Percentiles rank a stretch among this genome's conserved stretches.
Evolutionary conservation across 2,329 filamentous ascomycete genomes (phyloP).

Genomic region (Fusarium globosum): DNA sequence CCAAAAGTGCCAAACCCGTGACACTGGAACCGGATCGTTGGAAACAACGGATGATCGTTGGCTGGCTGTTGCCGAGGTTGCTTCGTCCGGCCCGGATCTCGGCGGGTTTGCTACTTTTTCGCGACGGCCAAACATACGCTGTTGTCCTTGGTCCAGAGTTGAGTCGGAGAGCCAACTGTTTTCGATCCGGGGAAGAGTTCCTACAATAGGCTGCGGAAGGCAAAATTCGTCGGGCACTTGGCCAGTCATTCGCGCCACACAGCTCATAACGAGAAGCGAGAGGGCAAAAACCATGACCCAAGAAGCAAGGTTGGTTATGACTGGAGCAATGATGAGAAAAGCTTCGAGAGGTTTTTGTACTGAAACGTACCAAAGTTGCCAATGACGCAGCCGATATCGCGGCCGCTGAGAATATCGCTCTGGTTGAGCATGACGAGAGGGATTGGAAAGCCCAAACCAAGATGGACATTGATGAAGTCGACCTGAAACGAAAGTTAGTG

Average conservation of each 20-base stretch:
- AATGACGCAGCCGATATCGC: conserved; percentile 56
- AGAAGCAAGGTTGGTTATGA: conserved; percentile 50
- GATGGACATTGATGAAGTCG: conserved; percentile 62
- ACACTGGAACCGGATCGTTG: neutral
- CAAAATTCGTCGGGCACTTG: conserved; percentile 17
- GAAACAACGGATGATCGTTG: conserved; percentile 18
- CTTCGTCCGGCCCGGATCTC: neutral
- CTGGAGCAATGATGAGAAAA: conserved; percentile 41
- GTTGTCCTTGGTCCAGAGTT: conserved; percentile 17
- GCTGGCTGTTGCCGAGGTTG: neutral
- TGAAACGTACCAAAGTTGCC: conserved; percentile 56
- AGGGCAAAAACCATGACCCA: conserved; percentile 50
- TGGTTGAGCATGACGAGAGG: conserved; percentile 60
- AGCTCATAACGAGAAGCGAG: conserved; percentile 36
- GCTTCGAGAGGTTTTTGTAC: fast-evolving
- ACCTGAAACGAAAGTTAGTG: conserved; percentile 50
- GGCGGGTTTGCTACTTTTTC: conserved; percentile 9
- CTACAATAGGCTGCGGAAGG: neutral
- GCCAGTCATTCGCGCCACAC: conserved; percentile 5
- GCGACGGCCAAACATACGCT: neutral
- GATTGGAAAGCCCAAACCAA: conserved; percentile 63
- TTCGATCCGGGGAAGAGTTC: conserved; percentile 20
- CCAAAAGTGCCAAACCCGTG: conserved; percentile 19
- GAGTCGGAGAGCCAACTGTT: conserved; percentile 39
- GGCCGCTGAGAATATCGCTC: conserved; percentile 47